A percentile compares a stretch with the other conserved stretches of the same genome.
Conservation (phyloP, 2,329 filamentous ascomycete species). For the Zopfia rhizophila region DNA sequence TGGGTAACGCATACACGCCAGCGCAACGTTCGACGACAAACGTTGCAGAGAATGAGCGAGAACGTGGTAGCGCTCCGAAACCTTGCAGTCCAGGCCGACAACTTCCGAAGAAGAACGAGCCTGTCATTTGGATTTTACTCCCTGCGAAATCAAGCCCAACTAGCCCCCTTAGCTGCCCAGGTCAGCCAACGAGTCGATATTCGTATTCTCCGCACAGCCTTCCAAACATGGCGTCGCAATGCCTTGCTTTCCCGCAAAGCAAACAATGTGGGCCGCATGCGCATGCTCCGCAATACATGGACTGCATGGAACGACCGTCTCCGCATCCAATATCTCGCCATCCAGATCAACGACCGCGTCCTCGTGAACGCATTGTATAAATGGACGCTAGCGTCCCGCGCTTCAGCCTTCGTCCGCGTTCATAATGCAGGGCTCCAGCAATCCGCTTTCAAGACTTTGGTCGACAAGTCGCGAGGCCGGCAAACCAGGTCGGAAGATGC, state of each 20-base stretch:
- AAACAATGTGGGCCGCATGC: conserved; percentile 60
- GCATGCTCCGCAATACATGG: conserved; percentile 67
- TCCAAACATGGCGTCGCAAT: conserved; percentile 62
- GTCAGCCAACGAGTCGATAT: conserved; percentile 57
- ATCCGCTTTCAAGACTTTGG: conserved; percentile 40
- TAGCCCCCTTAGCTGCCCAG: conserved; percentile 56
- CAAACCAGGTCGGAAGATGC: conserved; percentile 40
- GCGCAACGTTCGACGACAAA: conserved; percentile 36
- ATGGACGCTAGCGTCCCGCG: conserved; percentile 66
- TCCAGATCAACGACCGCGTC: conserved; percentile 66
- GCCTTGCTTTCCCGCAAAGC: conserved; percentile 58
- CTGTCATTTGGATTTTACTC: conserved; percentile 32
- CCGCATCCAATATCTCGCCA: conserved; percentile 62
- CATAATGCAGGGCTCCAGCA: conserved; percentile 43
- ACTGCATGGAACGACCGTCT: conserved; percentile 71
- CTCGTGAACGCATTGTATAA: conserved; percentile 67
- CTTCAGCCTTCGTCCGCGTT: conserved; percentile 53
- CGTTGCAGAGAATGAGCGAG: conserved; percentile 36
- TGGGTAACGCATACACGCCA: conserved; percentile 34
- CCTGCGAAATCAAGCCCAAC: conserved; percentile 51
- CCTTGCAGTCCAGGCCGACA: conserved; percentile 48
- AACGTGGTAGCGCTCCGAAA: conserved; percentile 30
- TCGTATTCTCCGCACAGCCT: conserved; percentile 58
- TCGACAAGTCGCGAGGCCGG: conserved; percentile 38
- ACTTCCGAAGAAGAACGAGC: conserved; percentile 41